A percentile compares a stretch with the other conserved stretches of the same genome.
These are phyloP conservation scores for Rhodocollybia butyracea DNA, from an alignment of 768 basidiomycete species.

Conservation along the genomic window DNA sequence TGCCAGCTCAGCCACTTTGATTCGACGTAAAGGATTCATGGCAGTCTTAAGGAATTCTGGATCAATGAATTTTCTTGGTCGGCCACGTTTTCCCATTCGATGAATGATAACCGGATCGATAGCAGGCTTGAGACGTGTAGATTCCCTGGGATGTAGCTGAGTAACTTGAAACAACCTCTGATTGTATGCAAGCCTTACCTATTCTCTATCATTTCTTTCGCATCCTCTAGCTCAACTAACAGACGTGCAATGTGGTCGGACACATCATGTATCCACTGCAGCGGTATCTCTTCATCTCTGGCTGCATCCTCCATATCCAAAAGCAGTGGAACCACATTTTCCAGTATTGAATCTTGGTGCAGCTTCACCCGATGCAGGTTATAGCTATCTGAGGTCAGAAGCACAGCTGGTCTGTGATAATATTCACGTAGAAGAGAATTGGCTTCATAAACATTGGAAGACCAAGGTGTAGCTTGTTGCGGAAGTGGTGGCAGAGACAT, in stretches of 20 bases:
- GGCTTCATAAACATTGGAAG: no score
- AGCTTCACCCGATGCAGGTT: not conserved
- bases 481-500: no score
- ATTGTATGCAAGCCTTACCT: not conserved
- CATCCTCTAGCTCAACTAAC: not conserved
- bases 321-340: not conserved
- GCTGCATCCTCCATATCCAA: not conserved
- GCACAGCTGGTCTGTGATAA: no score
- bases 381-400: not conserved
- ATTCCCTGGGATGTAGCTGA: not conserved
- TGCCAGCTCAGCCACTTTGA: constrained; percentile 9
- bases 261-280: not conserved
- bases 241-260: not conserved
- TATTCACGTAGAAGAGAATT: no score
- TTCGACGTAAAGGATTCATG: constrained; percentile 7
- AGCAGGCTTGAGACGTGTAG: not conserved
- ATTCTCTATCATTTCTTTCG: not conserved
- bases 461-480: no score
- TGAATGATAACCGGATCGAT: not conserved
- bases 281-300: not conserved
- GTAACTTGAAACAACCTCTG: not conserved
- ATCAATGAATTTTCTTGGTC: no score
- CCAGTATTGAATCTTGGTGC: not conserved
- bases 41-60: constrained; percentile 8
- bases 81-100: not conserved